Percentiles rank a stretch among this genome's conserved stretches.
phyloP scores from a whole-genome alignment of 208 protist species.

The Acanthamoeba royreba region DNA sequence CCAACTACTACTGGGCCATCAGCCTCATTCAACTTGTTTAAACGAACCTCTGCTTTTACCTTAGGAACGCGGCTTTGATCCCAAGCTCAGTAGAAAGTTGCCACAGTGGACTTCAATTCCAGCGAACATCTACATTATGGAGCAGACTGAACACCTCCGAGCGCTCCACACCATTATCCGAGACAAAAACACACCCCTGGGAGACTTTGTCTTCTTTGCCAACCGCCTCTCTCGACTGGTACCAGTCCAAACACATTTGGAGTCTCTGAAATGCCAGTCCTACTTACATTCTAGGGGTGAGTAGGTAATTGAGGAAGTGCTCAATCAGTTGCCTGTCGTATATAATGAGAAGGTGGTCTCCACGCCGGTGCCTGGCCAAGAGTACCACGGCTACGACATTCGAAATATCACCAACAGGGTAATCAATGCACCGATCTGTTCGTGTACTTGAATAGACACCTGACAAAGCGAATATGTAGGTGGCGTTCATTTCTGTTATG shows the following conservation, averaged over 20 bases:
- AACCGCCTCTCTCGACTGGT: slow-evolving; percentile 90
- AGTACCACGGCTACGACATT: not conserved
- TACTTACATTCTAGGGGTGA: not conserved
- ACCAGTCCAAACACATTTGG: not conserved
- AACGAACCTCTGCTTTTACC: not conserved
- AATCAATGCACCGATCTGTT: not conserved
- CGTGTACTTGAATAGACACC: slow-evolving; percentile 70
- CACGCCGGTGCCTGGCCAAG: slow-evolving; percentile 56
- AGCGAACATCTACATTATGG: not conserved
- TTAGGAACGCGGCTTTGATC: not conserved
- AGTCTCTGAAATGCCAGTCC: too few relatives aligned
- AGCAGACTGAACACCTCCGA: slow-evolving; percentile 85
- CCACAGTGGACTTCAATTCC: not conserved
- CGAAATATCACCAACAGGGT: not conserved
- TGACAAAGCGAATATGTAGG: slow-evolving; percentile 78
- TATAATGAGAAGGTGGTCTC: slow-evolving; percentile 84
- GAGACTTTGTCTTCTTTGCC: slow-evolving; percentile 93
- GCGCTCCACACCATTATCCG: slow-evolving; percentile 92
- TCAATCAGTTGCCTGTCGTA: slow-evolving; percentile 85
- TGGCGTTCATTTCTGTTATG: slow-evolving; percentile 94
- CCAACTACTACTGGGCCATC: too few relatives aligned
- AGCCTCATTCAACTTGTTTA: not conserved
- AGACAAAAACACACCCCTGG: slow-evolving; percentile 83
- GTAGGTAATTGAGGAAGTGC: slow-evolving; percentile 84
- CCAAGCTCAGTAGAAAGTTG: not conserved